A percentile compares a stretch with the other conserved stretches of the same genome.
phyloP scores from a whole-genome alignment of 371 early-diverging fungal species.

The Ordospora pajunii region DNA sequence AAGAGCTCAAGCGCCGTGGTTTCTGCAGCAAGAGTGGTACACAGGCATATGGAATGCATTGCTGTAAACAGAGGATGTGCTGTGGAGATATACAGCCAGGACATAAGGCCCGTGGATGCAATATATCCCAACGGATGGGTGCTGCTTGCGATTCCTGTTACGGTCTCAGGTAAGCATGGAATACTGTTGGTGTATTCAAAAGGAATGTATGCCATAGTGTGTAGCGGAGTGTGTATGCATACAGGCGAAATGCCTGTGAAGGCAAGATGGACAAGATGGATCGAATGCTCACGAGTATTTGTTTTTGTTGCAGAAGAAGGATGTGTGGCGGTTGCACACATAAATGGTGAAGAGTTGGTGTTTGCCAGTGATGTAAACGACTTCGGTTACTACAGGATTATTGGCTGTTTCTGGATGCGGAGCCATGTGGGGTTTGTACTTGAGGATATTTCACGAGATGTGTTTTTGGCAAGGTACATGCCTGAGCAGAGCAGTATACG shows the following conservation, averaged over 20 bases:
- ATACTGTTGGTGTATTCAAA: not conserved
- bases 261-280: not conserved
- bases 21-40: not conserved
- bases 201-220: not conserved
- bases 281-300: not conserved
- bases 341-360: not conserved
- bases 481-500: too few relatives aligned
- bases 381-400: not conserved
- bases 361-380: not conserved
- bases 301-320: not conserved
- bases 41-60: not conserved
- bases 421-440: not conserved
- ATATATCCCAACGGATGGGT: slow-evolving; percentile 7
- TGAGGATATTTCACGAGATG: slow-evolving; percentile 2
- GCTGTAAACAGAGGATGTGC: not conserved
- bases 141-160: not conserved
- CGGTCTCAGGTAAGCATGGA: not conserved
- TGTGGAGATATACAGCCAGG: not conserved
- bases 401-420: not conserved
- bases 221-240: not conserved
- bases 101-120: not conserved
- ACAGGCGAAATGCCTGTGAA: not conserved
- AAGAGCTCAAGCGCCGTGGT: not conserved
- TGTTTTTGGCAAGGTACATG: not conserved
- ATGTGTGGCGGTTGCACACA: not conserved